These are phyloP conservation scores for Fusarium longipes DNA, from an alignment of 2,329 filamentous ascomycete species.

Conservation along the genomic window DNA sequence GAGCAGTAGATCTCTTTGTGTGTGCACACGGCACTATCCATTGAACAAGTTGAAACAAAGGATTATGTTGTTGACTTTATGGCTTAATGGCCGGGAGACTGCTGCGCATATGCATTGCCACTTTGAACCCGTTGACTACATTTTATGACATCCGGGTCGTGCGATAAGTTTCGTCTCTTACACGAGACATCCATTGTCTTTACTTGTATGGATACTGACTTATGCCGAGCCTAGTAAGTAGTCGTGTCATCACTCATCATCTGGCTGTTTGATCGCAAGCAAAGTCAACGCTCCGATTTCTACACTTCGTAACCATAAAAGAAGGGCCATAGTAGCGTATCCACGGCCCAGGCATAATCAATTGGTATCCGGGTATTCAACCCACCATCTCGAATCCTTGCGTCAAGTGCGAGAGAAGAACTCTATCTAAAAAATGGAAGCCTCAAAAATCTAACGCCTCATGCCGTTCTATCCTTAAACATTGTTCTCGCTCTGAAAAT, in stretches of 20 bases:
- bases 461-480: constrained; percentile 31
- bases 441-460: constrained; percentile 29
- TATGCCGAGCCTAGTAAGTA: background rate
- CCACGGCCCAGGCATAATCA: constrained; percentile 20
- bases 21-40: background rate
- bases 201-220: background rate
- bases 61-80: constrained; percentile 2
- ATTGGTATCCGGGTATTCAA: constrained; percentile 36
- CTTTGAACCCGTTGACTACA: background rate
- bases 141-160: background rate
- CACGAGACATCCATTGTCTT: background rate
- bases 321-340: constrained; percentile 1
- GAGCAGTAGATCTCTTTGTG: no score
- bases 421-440: constrained; percentile 11
- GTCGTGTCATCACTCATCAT: background rate
- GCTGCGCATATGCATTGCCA: background rate
- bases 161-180: no score
- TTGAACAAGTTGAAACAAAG: constrained; percentile 12
- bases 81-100: background rate
- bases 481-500: constrained; percentile 9
- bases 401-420: background rate
- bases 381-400: background rate
- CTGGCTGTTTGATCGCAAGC: background rate
- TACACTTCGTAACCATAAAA: background rate
- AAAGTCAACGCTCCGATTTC: background rate